These are phyloP conservation scores for Mucor piriformis DNA, from an alignment of 371 early-diverging fungal species.

Conservation along the genomic window DNA sequence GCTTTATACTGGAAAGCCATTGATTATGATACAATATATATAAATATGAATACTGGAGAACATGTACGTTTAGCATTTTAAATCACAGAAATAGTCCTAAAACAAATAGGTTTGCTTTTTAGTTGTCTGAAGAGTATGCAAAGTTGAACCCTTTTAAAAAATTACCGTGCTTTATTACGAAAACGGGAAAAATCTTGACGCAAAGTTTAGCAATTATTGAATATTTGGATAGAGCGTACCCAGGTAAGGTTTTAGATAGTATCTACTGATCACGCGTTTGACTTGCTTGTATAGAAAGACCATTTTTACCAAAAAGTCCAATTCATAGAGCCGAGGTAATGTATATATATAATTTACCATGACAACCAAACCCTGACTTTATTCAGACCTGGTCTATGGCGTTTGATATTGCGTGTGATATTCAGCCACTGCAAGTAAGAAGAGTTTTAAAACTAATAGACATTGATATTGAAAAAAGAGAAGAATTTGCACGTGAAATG, in stretches of 20 bases:
- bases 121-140: slow-evolving; percentile 57
- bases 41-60: slow-evolving; percentile 11
- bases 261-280: neutral
- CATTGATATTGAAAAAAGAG: slow-evolving; percentile 47
- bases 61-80: slow-evolving; percentile 11
- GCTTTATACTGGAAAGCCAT: slow-evolving; percentile 74
- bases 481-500: slow-evolving; percentile 65
- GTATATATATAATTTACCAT: neutral
- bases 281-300: slow-evolving; percentile 28
- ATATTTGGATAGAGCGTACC: slow-evolving; percentile 79
- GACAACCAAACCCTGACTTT: neutral
- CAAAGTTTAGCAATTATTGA: slow-evolving; percentile 88
- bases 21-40: slow-evolving; percentile 10
- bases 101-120: neutral
- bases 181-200: slow-evolving; percentile 56
- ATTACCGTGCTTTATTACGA: slow-evolving; percentile 72
- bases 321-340: slow-evolving; percentile 64
- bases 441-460: slow-evolving; percentile 66
- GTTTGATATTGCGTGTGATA: slow-evolving; percentile 76
- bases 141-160: slow-evolving; percentile 67
- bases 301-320: slow-evolving; percentile 77
- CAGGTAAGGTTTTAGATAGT: slow-evolving; percentile 21
- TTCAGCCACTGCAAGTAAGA: slow-evolving; percentile 86
- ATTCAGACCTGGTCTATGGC: slow-evolving; percentile 61
- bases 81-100: neutral